phyloP scores from a whole-genome alignment of 192 early-diverging fungal genomes.

The Coemansia sp. region DNA sequence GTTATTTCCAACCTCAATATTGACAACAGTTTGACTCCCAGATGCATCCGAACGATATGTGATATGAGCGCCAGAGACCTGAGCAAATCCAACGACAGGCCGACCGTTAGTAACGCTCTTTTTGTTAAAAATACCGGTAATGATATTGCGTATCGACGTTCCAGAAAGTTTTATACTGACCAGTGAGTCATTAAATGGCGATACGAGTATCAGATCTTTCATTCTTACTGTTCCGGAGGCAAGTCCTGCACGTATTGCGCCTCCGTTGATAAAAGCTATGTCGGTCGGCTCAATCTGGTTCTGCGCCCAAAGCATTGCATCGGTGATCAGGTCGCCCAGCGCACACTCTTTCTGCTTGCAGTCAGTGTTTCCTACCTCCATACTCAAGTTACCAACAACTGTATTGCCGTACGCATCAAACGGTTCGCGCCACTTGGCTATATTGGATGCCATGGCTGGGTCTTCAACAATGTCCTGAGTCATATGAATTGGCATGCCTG shows the following conservation, averaged over 20 bases:
- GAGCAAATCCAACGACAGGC: constrained; percentile 53
- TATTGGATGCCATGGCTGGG: constrained; percentile 31
- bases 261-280: constrained; percentile 62
- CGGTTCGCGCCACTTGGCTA: constrained; percentile 55
- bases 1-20: constrained; percentile 25
- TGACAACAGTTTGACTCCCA: background rate
- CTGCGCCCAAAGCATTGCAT: constrained; percentile 57
- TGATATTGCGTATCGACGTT: constrained; percentile 49
- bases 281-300: constrained; percentile 15
- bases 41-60: constrained; percentile 11
- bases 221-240: constrained; percentile 51
- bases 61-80: constrained; percentile 56
- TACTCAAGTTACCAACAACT: constrained; percentile 48
- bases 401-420: constrained; percentile 56
- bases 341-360: constrained; percentile 60
- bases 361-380: constrained; percentile 34
- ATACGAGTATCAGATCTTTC: constrained; percentile 56
- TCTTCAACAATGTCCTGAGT: constrained; percentile 55
- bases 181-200: constrained; percentile 61
- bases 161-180: constrained; percentile 55
- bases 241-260: constrained; percentile 63
- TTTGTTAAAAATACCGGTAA: constrained; percentile 54
- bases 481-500: constrained; percentile 60
- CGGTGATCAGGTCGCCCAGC: constrained; percentile 61
- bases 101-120: constrained; percentile 29